Base-by-base conservation (phyloP, 371 early-diverging fungal species). In the Funneliformis caledonium region DNA sequence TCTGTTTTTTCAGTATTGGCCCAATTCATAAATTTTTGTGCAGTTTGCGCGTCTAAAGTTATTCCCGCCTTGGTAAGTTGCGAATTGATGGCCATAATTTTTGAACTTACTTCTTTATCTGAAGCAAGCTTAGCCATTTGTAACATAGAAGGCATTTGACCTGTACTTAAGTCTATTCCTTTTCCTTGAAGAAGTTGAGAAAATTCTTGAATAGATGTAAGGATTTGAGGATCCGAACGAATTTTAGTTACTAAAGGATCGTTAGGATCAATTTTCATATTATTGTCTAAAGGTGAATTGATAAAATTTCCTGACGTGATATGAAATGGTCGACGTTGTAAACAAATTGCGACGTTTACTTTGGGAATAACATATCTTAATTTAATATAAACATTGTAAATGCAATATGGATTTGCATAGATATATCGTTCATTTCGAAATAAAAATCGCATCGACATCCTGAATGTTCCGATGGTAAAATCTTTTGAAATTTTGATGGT, bases 41-140 rank as follows among this genome's bases (percentile, higher is more conserved):
- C 48, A 22, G 72, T 72, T 72, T 72, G n/a, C 14, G 48, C 11
- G 8, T 72, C 48, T 2, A 72, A 31, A n/a, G n/a, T 47, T 48
- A 72, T 72, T 12, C 72, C 72, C 9, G 72, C 72, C 10, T 22
- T n/a, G 10, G 8, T 26, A 72, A 72, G 48, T 72, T 48, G 11
- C 26, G 19, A 26, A 72, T 72, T 48, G 10, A 72, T 19, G 26
- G 9, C 11, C 12, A 16, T 37, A n/a, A 72, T 22, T 72, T 72
- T 72, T 72, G 43, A 10, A 22, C 11, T 33, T 47, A 72, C 48
- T n/a, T 72, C 48, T 47, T 48, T 48, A 50, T 72, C 72, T 12
- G 48, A n/a, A 2, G 72, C 72, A 11, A 72, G 72, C n/a, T 72
- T 72, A 12, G 72, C 48, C 72, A 72, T 50, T 72, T 72, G 72